phyloP scores from a whole-genome alignment of 805 yeast species.

The Pichia deserticola region DNA sequence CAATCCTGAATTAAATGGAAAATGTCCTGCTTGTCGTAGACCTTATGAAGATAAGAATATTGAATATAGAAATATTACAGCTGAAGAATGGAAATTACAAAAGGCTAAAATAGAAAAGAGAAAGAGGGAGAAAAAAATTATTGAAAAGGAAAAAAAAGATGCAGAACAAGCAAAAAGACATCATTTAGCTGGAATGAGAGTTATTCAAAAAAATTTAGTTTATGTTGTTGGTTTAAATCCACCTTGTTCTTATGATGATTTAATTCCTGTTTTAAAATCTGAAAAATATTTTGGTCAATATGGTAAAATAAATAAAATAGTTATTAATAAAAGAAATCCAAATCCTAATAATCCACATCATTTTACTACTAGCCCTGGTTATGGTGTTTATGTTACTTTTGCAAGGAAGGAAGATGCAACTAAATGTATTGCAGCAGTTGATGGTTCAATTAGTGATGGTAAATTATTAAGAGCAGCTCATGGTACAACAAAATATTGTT shows the following conservation, averaged over 20 bases:
- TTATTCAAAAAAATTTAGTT: conserved; percentile 94
- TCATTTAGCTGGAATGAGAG: conserved; percentile 94
- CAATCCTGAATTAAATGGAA: conserved; percentile 90
- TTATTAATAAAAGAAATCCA: conserved; percentile 73
- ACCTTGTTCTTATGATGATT: conserved; percentile 75
- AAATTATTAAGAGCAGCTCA: conserved; percentile 87
- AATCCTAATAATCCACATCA: conserved; percentile 30
- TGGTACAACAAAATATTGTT: conserved; percentile 97
- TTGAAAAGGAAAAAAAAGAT: conserved; percentile 88
- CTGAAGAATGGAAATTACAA: conserved; percentile 82
- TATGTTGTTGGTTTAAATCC: conserved; percentile 95
- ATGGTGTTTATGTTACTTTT: conserved; percentile 94
- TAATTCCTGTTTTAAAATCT: conserved; percentile 72
- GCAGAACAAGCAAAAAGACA: conserved; percentile 77
- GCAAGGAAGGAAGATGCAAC: conserved; percentile 93
- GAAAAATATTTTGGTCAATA: conserved; percentile 98
- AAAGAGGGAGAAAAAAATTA: conserved; percentile 75
- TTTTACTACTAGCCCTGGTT: conserved; percentile 52
- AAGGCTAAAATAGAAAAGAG: conserved; percentile 73
- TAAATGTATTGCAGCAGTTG: conserved; percentile 82
- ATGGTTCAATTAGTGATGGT: conserved; percentile 91
- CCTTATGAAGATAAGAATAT: conserved; percentile 89
- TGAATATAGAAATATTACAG: conserved; percentile 72
- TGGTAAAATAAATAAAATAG: conserved; percentile 91
- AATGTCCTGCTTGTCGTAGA: conserved; percentile 97